Evolutionary conservation across 2,329 filamentous ascomycete species (phyloP).

Genomic region (Diplocarpon mali): DNA sequence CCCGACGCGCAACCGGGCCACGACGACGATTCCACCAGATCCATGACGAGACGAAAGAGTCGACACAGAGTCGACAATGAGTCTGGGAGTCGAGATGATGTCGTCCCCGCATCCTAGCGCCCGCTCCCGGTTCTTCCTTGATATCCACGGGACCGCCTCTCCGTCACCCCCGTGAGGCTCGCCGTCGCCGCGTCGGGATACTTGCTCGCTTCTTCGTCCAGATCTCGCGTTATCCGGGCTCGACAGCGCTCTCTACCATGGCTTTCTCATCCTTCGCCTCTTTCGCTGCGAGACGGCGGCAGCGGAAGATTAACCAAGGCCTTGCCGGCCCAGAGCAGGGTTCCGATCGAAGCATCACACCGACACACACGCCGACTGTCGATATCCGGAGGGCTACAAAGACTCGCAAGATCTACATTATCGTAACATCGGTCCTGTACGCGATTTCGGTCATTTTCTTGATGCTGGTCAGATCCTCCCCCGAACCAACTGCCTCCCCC

Average conservation of each 20-base stretch:
- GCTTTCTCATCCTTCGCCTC: conserved; percentile 26
- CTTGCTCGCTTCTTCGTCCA: too few relatives aligned
- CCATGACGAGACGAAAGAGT: too few relatives aligned
- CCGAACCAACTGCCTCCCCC: background rate
- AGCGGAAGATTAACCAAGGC: conserved; percentile 10
- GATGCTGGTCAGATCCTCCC: conserved; percentile 47
- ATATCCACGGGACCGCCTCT: too few relatives aligned
- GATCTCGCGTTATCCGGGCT: too few relatives aligned
- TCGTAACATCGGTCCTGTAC: conserved; percentile 58
- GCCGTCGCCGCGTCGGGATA: too few relatives aligned
- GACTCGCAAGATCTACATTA: conserved; percentile 41
- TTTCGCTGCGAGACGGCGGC: conserved; percentile 13
- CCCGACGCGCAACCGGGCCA: too few relatives aligned
- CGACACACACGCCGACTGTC: conserved; percentile 15
- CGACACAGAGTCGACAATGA: too few relatives aligned
- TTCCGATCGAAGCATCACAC: conserved; percentile 20
- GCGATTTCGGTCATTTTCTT: conserved; percentile 67
- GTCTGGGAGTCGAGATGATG: too few relatives aligned
- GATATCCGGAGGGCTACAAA: conserved; percentile 38
- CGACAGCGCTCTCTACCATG: conserved; percentile 9
- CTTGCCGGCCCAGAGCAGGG: conserved; percentile 3
- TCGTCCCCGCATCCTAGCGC: too few relatives aligned
- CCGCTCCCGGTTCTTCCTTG: too few relatives aligned
- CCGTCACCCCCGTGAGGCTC: too few relatives aligned
- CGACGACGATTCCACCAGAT: too few relatives aligned